Conservation (phyloP, 108 stramenopile species). For the Nitzschia sp. region DNA sequence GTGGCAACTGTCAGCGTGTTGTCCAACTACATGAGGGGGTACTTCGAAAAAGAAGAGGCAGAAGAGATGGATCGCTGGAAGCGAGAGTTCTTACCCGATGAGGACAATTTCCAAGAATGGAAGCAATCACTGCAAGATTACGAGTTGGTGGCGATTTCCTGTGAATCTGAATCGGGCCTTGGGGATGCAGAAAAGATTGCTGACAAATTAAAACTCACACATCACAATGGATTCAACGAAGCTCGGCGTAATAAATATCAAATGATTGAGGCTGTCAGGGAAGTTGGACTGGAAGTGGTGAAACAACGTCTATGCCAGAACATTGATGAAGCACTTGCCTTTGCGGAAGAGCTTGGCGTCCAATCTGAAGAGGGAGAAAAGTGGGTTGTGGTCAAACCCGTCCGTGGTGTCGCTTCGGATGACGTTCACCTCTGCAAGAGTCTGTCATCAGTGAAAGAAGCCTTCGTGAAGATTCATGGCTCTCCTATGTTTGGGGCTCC, state of each 20-base stretch:
- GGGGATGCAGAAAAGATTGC: slow-evolving; percentile 77
- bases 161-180: slow-evolving; percentile 81
- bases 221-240: slow-evolving; percentile 60
- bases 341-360: slow-evolving; percentile 52
- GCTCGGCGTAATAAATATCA: slow-evolving; percentile 79
- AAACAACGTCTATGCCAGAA: slow-evolving; percentile 72
- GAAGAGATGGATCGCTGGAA: slow-evolving; percentile 34
- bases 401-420: slow-evolving; percentile 87
- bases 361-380: not conserved
- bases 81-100: slow-evolving; percentile 48
- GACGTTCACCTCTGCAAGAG: slow-evolving; percentile 85
- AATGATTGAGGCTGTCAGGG: slow-evolving; percentile 57
- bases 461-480: slow-evolving; percentile 75
- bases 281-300: slow-evolving; percentile 58
- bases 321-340: slow-evolving; percentile 67
- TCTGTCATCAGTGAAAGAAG: slow-evolving; percentile 54
- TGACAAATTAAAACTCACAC: slow-evolving; percentile 43
- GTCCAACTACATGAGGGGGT: slow-evolving; percentile 63
- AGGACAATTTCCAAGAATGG: slow-evolving; percentile 32
- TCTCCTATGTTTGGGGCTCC: slow-evolving; percentile 84
- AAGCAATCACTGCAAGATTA: slow-evolving; percentile 24
- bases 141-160: slow-evolving; percentile 66
- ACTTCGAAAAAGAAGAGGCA: slow-evolving; percentile 46
- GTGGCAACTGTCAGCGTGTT: slow-evolving; percentile 57
- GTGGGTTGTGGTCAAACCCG: slow-evolving; percentile 30